Conservation (phyloP, 202 grass and related monocot species). For the Bolboschoenoplectus hybrid region DNA sequence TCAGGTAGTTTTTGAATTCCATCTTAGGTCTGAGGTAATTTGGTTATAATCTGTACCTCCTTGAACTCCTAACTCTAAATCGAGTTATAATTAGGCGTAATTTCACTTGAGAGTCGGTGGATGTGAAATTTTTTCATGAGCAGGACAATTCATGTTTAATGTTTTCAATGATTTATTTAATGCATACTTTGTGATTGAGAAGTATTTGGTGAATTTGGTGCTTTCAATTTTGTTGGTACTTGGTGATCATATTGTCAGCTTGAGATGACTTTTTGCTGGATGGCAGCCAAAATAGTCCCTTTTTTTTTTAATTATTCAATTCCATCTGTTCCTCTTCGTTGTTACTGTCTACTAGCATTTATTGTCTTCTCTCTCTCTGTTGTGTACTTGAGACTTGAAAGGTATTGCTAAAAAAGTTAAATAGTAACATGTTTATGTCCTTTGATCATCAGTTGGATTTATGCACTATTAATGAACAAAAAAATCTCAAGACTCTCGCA, state of each 20-base stretch:
- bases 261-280: neutral
- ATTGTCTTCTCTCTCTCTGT: neutral
- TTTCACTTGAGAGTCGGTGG: neutral
- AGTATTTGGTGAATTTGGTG: neutral
- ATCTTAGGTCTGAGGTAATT: neutral
- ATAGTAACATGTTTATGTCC: neutral
- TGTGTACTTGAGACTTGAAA: constrained; percentile 15
- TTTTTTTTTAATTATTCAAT: neutral
- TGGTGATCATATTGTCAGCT: neutral
- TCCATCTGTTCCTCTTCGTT: neutral
- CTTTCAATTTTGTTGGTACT: neutral
- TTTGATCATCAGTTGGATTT: constrained; percentile 16
- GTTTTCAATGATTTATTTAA: neutral
- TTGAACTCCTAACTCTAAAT: constrained; percentile 13
- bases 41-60: neutral
- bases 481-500: neutral
- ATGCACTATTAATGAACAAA: constrained; percentile 1
- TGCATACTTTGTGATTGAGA: neutral
- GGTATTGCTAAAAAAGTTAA: neutral
- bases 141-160: neutral
- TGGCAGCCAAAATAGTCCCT: neutral
- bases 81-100: neutral
- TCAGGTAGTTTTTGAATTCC: constrained; percentile 62
- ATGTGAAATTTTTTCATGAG: neutral
- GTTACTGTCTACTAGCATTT: neutral